Base-by-base conservation (phyloP, 371 early-diverging fungal genomes). In the Basidiobolus meristosporus region DNA sequence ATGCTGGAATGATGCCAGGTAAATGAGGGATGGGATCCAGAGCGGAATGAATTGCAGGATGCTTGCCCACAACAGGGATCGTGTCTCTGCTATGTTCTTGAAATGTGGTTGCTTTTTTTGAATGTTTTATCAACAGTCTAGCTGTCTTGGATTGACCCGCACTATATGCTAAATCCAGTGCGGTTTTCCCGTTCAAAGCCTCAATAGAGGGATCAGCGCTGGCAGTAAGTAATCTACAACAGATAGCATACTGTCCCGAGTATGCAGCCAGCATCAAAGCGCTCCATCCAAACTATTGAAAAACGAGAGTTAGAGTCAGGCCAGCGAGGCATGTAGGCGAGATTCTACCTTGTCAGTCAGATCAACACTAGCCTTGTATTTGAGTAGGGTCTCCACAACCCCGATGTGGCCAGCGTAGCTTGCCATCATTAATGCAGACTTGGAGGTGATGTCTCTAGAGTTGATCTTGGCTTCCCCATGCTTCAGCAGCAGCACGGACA, bases 251-350 rank as follows among this genome's bases (percentile, higher is more conserved):
- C 16, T 43, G 47, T 36, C 57, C 57, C n/a, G 52, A 41, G 39
- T 54, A 56, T 29, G 62, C 51, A 5, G 62, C 57, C 1, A 62
- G 45, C 59, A 62, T 62, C 14, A 62, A 45, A 1, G 57, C 38
- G 0, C 57, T 53, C 57, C 57, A 62, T 2, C 59, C 62, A 22
- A 50, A 54, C 39, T 43, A 42, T 26, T 14, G 26, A n/a, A 14
- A 38, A 21, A 17, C 12, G 15, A 36, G 31, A 26, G 3, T 26
- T 26, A 26, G 26, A 26, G 9, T 26, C 5, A 26, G 9, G 26
- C 26, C 26, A 26, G 26, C 9, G 26, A 9, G 26, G 26, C 26
- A 26, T 26, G 26, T 26, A 5, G 9, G 26, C 3, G 9, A 10
- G 2, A 31, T 15, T 7, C 7, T 32, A 47, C 47, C 43, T 56